Conservation (phyloP, 2,329 filamentous ascomycete genomes). For the Arthrinium phaeospermum region DNA sequence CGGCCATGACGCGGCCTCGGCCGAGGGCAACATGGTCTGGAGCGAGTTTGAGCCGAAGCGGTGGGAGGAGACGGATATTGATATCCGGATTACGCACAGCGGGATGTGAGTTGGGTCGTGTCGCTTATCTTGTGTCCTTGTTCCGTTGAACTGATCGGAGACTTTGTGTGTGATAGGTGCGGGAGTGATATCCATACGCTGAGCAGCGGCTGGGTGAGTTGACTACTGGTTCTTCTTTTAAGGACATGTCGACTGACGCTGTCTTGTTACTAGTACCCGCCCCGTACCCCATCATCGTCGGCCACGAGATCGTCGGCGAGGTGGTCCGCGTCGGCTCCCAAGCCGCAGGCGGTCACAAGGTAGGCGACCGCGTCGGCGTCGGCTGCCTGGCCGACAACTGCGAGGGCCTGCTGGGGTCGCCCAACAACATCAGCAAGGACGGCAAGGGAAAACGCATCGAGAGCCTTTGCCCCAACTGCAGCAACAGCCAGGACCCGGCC, state of each 20-base stretch:
- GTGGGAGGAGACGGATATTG: conserved; percentile 54
- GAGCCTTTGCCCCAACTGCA: conserved; percentile 31
- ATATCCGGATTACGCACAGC: conserved; percentile 54
- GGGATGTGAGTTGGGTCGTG: conserved; percentile 40
- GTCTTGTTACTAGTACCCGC: conserved; percentile 20
- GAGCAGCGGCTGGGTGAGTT: conserved; percentile 39
- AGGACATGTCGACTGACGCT: background rate
- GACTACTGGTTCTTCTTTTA: background rate
- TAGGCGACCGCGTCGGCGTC: conserved; percentile 60
- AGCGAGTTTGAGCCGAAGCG: conserved; percentile 48
- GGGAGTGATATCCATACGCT: conserved; percentile 51
- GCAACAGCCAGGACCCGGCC: conserved; percentile 11
- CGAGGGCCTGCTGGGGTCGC: conserved; percentile 23
- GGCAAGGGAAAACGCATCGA: background rate
- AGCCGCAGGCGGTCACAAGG: conserved; percentile 42
- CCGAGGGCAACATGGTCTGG: conserved; percentile 25
- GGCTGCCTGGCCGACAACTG: conserved; percentile 54
- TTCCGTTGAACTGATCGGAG: background rate
- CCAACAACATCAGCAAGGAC: background rate
- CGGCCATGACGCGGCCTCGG: conserved; percentile 21
- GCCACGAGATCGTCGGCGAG: conserved; percentile 56
- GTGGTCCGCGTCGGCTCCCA: conserved; percentile 47
- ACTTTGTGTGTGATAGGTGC: conserved; percentile 35
- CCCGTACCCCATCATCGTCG: conserved; percentile 43
- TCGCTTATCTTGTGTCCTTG: background rate